Evolutionary conservation across 371 early-diverging fungal species (phyloP), one percentile per base, ranked within the genome.

Genomic region (Mucor plumbeus): DNA sequence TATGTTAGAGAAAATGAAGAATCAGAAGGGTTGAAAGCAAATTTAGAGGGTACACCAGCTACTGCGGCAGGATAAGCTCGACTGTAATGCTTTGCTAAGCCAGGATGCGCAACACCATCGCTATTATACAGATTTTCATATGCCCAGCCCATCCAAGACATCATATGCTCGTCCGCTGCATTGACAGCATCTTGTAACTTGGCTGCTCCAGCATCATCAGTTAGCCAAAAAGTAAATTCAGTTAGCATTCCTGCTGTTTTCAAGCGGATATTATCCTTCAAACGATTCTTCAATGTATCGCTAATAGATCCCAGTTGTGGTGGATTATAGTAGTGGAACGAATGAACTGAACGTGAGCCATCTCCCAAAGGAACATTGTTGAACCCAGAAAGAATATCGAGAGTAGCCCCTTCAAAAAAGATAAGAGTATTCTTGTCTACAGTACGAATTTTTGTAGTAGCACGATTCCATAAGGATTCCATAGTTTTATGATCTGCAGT

Each of bases 381-480:
- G 72, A 85, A 87, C 2, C 87, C 87, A 11, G 71, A 73, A 9
- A 70, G 53, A 33, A 84, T 76, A 44, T 83, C 79, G 34, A 68
- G 81, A 8, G 87, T 85, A 4, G 82, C 62, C 13, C 84, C 84
- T 62, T 85, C 85, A 65, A 87, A 87, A 60, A 75, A 78, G 21
- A 86, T 77, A 39, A 87, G 63, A 2, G 84, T 80, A 6, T 72
- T 60, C 17, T 73, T 73, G 43, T 85, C 83, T 1, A 82, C 81
- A 6, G 71, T 61, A 21, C 88, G 75, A 50, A 85, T 85, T 36
- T 78, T 71, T 7, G 74, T 40, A n/a, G 72, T 74, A n/a, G 73
- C 81, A 50, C 72, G 71, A 65, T 85, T 83, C 80, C 85, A 85
- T 31, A 87, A 72, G 0, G 71, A 72, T 59, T 84, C 83, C 74